Evolutionary conservation across 2,329 filamentous ascomycete genomes (phyloP).

Genomic region (Aspergillus tamarii): DNA sequence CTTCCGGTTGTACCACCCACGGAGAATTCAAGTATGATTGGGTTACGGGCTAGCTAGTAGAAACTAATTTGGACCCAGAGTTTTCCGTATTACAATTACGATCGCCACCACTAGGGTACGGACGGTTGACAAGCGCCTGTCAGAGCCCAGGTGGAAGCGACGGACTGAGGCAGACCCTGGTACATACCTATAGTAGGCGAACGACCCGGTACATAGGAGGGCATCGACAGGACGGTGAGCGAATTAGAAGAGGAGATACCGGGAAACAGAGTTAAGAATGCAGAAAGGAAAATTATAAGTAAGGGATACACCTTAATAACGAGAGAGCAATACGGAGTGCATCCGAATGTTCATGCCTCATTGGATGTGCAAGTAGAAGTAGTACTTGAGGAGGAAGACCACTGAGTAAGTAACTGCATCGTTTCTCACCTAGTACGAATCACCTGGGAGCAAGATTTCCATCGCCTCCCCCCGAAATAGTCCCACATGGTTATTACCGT

Average conservation of each 20-base stretch:
- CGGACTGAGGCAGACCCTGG: conserved; percentile 3
- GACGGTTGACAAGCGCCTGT: conserved; percentile 4
- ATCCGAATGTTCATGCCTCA: background rate
- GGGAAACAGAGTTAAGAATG: background rate
- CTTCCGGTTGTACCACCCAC: conserved; percentile 2
- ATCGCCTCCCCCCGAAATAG: background rate
- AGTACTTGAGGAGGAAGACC: background rate
- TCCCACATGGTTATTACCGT: background rate
- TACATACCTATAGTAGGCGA: background rate
- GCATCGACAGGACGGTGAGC: background rate
- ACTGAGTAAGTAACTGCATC: background rate
- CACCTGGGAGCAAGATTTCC: background rate
- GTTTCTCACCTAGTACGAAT: background rate
- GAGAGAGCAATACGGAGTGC: background rate
- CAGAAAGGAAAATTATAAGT: background rate
- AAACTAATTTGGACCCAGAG: background rate
- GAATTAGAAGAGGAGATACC: background rate
- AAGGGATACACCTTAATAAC: conserved; percentile 4
- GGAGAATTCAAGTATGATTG: background rate
- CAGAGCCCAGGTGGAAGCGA: background rate
- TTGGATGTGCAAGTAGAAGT: background rate
- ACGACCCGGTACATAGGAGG: background rate
- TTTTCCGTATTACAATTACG: conserved; percentile 7
- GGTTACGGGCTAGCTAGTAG: background rate
- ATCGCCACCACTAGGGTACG: conserved; percentile 4